Percentiles rank a stretch among this genome's conserved stretches.
phyloP scores from a whole-genome alignment of 495 filamentous ascomycete species.

The Hypoxylon crocopeplum region DNA sequence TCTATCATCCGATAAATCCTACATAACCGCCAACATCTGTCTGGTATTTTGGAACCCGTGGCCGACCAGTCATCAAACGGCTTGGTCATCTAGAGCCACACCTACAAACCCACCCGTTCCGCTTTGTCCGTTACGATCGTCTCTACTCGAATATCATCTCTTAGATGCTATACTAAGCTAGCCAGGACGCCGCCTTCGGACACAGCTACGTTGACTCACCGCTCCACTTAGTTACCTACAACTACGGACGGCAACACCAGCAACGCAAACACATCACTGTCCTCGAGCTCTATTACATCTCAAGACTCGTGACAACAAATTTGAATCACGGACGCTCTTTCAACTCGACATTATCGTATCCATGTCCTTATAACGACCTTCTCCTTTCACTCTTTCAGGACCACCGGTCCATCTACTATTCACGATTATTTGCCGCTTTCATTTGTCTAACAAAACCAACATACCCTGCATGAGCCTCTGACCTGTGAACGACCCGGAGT shows the following conservation, averaged over 20 bases:
- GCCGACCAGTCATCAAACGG: conserved; percentile 36
- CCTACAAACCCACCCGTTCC: conserved; percentile 10
- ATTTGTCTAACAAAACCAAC: conserved; percentile 62
- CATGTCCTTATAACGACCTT: conserved; percentile 74
- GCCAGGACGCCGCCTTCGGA: conserved; percentile 40
- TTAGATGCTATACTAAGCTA: conserved; percentile 23
- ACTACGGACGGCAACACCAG: conserved; percentile 32
- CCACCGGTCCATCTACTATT: conserved; percentile 54
- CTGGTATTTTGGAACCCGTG: conserved; percentile 30
- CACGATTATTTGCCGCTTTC: conserved; percentile 58
- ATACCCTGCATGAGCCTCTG: conserved; percentile 72
- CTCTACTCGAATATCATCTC: conserved; percentile 23
- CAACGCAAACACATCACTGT: conserved; percentile 25
- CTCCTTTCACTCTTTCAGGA: conserved; percentile 61
- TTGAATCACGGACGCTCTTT: conserved; percentile 51
- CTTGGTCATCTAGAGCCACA: conserved; percentile 36
- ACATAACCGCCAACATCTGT: conserved; percentile 29
- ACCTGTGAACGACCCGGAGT: conserved; percentile 66
- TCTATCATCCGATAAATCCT: conserved; percentile 11
- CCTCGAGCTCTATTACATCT: conserved; percentile 26
- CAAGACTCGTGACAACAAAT: conserved; percentile 42
- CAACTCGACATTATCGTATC: conserved; percentile 55
- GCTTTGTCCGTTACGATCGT: conserved; percentile 45
- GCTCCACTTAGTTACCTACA: conserved; percentile 7
- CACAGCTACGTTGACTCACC: conserved; percentile 37